Evolutionary conservation across 164 flowering plant species (phyloP), one percentile per base, ranked within the genome.

Genomic region (Aristolochia fimbriata): DNA sequence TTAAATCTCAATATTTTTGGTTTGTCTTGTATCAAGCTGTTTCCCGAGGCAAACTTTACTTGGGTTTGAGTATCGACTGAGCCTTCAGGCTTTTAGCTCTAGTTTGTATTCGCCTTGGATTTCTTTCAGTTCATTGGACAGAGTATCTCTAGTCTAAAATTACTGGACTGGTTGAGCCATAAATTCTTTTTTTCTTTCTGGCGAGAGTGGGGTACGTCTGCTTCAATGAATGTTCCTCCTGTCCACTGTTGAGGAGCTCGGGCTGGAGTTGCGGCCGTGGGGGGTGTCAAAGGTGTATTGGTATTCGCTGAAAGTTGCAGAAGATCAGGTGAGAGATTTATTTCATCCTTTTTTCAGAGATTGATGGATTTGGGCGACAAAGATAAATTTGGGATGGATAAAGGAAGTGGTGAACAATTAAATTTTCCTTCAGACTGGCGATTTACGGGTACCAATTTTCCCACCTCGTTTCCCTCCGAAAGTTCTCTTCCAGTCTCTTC

Each of bases 381-480:
- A 43, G 80, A 79, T 64, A 73, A 77, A 41, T 59, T 74, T 70
- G 82, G 68, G 56, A 45, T 67, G 30, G 88, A 75, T 19, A 78
- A 76, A 65, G 66, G 74, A 11, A 71, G 57, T 62, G 80, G 68
- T 11, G 79, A 80, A 61, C 60, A 62, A 52, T 23, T 76, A 58
- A 70, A 64, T 70, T 77, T 69, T 57, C 59, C 85, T 15, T 68
- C 85, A 30, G 84, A 81, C 15, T 85, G 96, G 91, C 79, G 65
- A 65, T 74, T 77, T 66, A 66, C 64, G 10, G 66, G 68, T 49
- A 65, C 71, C 46, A 72, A 68, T 69, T 65, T 80, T 16, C 15
- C 65, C 65, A 54, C 82, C 22, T 61, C 84, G 55, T 72, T 74
- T 64, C 69, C 70, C 17, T 19, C 62, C 12, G 78, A 68, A 49